Evolutionary conservation across 495 filamentous ascomycete genomes (phyloP).

Genomic region (Podospora appendiculata): DNA sequence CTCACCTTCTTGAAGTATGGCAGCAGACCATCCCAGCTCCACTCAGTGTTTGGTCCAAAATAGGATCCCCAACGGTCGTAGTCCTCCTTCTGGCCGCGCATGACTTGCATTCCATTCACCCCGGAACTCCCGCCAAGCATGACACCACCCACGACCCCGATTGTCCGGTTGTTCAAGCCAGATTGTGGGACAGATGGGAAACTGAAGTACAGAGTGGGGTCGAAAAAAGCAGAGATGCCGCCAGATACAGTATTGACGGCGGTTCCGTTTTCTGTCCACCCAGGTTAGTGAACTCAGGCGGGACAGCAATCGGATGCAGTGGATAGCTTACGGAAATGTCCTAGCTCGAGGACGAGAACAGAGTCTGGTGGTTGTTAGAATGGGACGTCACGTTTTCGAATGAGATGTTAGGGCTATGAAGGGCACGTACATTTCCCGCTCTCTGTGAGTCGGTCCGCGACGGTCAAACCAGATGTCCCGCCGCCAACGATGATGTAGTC

Average conservation of each 20-base stretch:
- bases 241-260: constrained; percentile 6
- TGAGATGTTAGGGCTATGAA: not conserved
- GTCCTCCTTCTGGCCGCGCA: constrained; percentile 32
- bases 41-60: constrained; percentile 19
- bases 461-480: constrained; percentile 34
- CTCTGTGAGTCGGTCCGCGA: constrained; percentile 38
- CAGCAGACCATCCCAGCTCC: constrained; percentile 37
- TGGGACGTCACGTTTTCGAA: not conserved
- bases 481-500: constrained; percentile 32
- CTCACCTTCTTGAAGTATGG: constrained; percentile 33
- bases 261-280: constrained; percentile 5
- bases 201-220: constrained; percentile 17
- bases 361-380: constrained; percentile 5
- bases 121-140: constrained; percentile 39
- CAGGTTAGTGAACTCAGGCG: not conserved
- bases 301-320: not conserved
- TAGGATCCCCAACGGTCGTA: constrained; percentile 38
- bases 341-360: constrained; percentile 14
- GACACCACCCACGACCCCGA: constrained; percentile 24
- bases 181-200: constrained; percentile 31
- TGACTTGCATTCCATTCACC: constrained; percentile 39
- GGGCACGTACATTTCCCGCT: constrained; percentile 3
- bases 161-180: constrained; percentile 24
- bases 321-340: constrained; percentile 6
- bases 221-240: constrained; percentile 7